These are phyloP conservation scores for Microbotryum lychnidis-dioicae DNA, from an alignment of 1,284 basidiomycete genomes.

Conservation along the genomic window DNA sequence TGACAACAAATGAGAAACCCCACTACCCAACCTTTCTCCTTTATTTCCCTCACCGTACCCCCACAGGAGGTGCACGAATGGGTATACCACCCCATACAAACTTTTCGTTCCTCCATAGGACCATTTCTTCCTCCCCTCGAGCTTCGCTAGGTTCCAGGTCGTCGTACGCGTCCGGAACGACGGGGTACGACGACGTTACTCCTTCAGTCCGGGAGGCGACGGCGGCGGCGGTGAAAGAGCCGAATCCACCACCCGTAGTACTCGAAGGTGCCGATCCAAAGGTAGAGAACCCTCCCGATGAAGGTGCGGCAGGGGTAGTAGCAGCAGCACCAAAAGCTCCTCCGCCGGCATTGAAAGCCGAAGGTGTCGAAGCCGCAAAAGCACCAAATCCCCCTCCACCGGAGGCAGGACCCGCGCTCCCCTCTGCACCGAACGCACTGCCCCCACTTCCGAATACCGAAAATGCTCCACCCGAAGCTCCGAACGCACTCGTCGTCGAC, in stretches of 20 bases:
- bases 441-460: too few relatives aligned
- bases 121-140: constrained; percentile 49
- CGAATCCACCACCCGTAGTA: constrained; percentile 30
- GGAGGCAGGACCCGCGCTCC: constrained; percentile 19
- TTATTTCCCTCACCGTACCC: too few relatives aligned
- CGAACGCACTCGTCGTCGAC: not conserved
- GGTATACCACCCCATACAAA: constrained; percentile 58
- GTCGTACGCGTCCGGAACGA: constrained; percentile 22
- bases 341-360: constrained; percentile 31
- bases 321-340: constrained; percentile 47
- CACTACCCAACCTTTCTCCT: too few relatives aligned
- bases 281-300: constrained; percentile 28
- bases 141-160: constrained; percentile 23
- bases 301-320: constrained; percentile 1
- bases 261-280: constrained; percentile 33
- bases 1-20: too few relatives aligned
- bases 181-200: not conserved
- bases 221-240: constrained; percentile 3
- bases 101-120: constrained; percentile 53
- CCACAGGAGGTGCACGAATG: too few relatives aligned
- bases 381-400: constrained; percentile 46
- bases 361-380: constrained; percentile 28
- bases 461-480: not conserved
- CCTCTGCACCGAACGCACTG: constrained; percentile 13
- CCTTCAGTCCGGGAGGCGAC: not conserved